Conservation (phyloP, 192 early-diverging fungal species). For the Entomortierella chlamydospora region DNA sequence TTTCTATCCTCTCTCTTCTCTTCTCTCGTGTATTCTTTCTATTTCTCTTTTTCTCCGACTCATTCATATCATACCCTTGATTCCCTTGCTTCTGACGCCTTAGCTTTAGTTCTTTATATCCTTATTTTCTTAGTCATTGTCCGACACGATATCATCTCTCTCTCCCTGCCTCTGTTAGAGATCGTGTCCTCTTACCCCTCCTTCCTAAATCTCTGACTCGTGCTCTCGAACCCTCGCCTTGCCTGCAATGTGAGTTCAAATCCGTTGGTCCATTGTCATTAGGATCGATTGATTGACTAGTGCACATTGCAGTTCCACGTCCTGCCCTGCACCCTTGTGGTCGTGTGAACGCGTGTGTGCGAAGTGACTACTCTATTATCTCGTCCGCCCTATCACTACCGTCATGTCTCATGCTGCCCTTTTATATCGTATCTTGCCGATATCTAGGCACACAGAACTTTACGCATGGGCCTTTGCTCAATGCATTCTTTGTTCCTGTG, state of each 20-base stretch:
- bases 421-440: too few relatives aligned
- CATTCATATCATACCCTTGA: not conserved
- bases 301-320: not conserved
- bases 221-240: not conserved
- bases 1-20: not conserved
- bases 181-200: not conserved
- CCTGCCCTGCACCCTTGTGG: not conserved
- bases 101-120: constrained; percentile 7
- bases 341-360: too few relatives aligned
- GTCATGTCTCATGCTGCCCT: too few relatives aligned
- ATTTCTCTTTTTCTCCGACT: not conserved
- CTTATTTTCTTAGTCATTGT: constrained; percentile 5
- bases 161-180: constrained; percentile 1
- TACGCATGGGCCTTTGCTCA: too few relatives aligned
- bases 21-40: constrained; percentile 1
- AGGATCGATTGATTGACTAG: not conserved
- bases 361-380: too few relatives aligned
- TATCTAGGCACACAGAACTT: too few relatives aligned
- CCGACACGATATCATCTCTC: constrained; percentile 3
- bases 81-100: not conserved
- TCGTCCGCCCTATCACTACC: too few relatives aligned
- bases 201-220: not conserved
- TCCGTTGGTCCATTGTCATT: not conserved
- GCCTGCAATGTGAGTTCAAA: not conserved
- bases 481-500: too few relatives aligned